Percentiles rank a stretch among this genome's conserved stretches.
phyloP scores from a whole-genome alignment of 1,139 yeast species.

The Kurtzmaniella quercitrusa region DNA sequence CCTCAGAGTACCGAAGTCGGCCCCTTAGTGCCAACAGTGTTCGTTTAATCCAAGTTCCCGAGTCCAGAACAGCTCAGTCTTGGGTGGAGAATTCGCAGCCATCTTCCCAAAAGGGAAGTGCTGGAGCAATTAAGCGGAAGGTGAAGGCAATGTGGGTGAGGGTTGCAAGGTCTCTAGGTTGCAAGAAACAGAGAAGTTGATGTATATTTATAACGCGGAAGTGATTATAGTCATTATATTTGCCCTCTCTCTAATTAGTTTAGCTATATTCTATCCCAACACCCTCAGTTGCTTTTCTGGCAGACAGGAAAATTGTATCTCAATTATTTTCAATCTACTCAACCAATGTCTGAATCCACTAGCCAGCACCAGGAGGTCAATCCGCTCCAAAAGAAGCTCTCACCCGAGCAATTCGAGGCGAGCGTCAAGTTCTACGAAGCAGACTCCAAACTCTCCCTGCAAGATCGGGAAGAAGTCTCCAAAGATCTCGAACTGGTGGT shows the following conservation, averaged over 20 bases:
- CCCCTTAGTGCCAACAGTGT: neutral
- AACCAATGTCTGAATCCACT: neutral
- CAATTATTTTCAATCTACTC: neutral
- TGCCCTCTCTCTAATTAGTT: neutral
- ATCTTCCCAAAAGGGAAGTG: neutral
- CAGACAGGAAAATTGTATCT: neutral
- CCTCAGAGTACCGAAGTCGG: neutral
- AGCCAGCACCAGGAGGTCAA: slow-evolving; percentile 13
- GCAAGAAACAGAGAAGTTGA: neutral
- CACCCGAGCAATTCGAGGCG: slow-evolving; percentile 35
- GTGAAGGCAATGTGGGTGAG: neutral
- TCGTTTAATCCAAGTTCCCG: neutral
- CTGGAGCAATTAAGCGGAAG: neutral
- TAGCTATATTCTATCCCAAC: neutral
- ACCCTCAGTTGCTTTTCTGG: too few relatives aligned
- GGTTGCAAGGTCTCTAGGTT: neutral
- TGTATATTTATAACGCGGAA: too few relatives aligned
- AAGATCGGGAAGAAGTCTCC: slow-evolving; percentile 30
- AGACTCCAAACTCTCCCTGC: slow-evolving; percentile 27
- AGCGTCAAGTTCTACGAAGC: slow-evolving; percentile 41
- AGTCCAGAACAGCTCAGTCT: neutral
- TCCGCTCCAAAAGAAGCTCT: slow-evolving; percentile 25
- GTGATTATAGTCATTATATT: too few relatives aligned
- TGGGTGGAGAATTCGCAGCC: neutral
- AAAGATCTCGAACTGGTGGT: slow-evolving; percentile 26